A percentile compares a stretch with the other conserved stretches of the same genome.
These are phyloP conservation scores for Torulaspora maleeae DNA, from an alignment of 805 yeast genomes.

Conservation along the genomic window DNA sequence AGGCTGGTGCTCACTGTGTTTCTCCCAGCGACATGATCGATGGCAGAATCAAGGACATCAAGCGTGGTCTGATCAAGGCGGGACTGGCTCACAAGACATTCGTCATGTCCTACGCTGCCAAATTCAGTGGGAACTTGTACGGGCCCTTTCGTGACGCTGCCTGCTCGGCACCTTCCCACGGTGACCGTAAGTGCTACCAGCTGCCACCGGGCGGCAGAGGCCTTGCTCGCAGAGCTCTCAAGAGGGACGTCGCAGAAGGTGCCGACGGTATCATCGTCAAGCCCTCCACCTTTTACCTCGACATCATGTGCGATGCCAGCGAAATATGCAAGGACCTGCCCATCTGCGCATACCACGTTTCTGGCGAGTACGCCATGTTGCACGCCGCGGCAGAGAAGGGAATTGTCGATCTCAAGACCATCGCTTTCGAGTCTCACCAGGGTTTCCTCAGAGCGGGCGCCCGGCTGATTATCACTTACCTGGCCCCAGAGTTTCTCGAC, in stretches of 20 bases:
- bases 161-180: slow-evolving; percentile 80
- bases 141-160: slow-evolving; percentile 99
- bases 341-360: slow-evolving; percentile 90
- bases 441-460: slow-evolving; percentile 97
- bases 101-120: slow-evolving; percentile 91
- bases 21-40: slow-evolving; percentile 99
- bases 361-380: slow-evolving; percentile 96
- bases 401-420: slow-evolving; percentile 72
- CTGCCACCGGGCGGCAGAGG: slow-evolving; percentile 92
- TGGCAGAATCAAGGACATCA: slow-evolving; percentile 87
- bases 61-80: slow-evolving; percentile 72
- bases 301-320: slow-evolving; percentile 83
- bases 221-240: slow-evolving; percentile 84
- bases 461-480: slow-evolving; percentile 80
- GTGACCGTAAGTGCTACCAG: slow-evolving; percentile 91
- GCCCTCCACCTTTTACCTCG: slow-evolving; percentile 93
- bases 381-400: slow-evolving; percentile 98
- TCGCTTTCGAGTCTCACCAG: slow-evolving; percentile 79
- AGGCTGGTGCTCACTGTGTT: slow-evolving; percentile 91
- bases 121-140: slow-evolving; percentile 83
- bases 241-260: slow-evolving; percentile 85
- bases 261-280: slow-evolving; percentile 94
- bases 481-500: slow-evolving; percentile 91
- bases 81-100: slow-evolving; percentile 82
- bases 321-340: slow-evolving; percentile 80